Evolutionary conservation across 139 green algal species (phyloP), one percentile per base, ranked within the genome.

Genomic region (Protoeuglena noctilucae): DNA sequence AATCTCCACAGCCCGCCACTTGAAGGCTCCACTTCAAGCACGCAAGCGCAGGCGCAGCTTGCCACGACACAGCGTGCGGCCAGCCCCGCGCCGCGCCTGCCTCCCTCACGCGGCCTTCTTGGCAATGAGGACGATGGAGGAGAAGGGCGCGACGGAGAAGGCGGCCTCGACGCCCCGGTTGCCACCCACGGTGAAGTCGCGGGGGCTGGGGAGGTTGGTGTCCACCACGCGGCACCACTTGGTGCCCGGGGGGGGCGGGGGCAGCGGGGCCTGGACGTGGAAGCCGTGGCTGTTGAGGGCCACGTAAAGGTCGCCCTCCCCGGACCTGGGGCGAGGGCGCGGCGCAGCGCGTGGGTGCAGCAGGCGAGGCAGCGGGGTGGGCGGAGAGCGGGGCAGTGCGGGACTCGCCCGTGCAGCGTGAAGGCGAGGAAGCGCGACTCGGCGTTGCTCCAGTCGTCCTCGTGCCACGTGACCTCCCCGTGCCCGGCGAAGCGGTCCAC

Each of bases 381-480:
- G n/a, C n/a, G n/a, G n/a, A n/a, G n/a, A n/a, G n/a, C n/a, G n/a
- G n/a, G n/a, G n/a, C n/a, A n/a, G n/a, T n/a, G n/a, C 7, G n/a
- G 17, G 16, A 25, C 58, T 3, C 28, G 4, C 69, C 85, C 81
- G 64, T 94, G 87, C 17, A 95, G 74, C 12, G 79, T 93, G 74
- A 94, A 96, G 45, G 88, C 86, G 24, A 98, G 72, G 72, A 96
- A 98, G 25, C 74, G 72, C 25, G 60, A 83, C 49, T 95, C 85
- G 3, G 71, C 58, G 66, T 98, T 82, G 62, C 80, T 68, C 91
- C 91, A 98, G 63, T 89, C 77, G 63, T 83, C 61, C 62, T 98
- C 91, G 62, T 97, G 91, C 91, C 91, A 98, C 1, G 85, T 94
- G 56, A 97, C 78, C 68, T 96, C 89, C 3, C 59, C 28, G 25